These are phyloP conservation scores for Acaromyces ingoldii DNA, from an alignment of 1,284 basidiomycete genomes.

Conservation along the genomic window DNA sequence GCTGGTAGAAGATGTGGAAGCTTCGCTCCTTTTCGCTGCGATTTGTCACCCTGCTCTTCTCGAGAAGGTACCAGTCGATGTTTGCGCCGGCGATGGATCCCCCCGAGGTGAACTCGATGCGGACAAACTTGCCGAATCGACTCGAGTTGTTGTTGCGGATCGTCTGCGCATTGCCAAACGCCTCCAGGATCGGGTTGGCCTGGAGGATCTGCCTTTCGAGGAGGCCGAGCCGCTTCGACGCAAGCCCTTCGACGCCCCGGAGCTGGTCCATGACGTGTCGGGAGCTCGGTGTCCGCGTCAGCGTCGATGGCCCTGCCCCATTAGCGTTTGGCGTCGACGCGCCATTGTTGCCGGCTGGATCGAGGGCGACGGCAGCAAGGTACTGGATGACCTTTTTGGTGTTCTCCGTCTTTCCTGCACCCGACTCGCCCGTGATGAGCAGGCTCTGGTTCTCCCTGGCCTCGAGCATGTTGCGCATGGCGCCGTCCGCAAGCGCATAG, in stretches of 20 bases:
- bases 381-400: conserved; percentile 99
- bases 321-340: conserved; percentile 14
- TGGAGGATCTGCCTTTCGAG: conserved; percentile 95
- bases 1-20: conserved; percentile 97
- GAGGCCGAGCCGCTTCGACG: conserved; percentile 62
- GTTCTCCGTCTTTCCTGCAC: conserved; percentile 98
- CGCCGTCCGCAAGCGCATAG: conserved; percentile 92
- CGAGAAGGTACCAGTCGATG: conserved; percentile 97
- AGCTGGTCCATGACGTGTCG: conserved; percentile 40
- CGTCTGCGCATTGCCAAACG: conserved; percentile 98
- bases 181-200: conserved; percentile 95
- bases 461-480: conserved; percentile 97
- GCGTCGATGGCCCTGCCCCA: conserved; percentile 3
- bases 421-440: conserved; percentile 98
- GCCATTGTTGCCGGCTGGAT: conserved; percentile 12
- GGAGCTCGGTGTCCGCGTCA: conserved; percentile 24
- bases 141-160: conserved; percentile 98
- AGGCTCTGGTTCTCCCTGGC: conserved; percentile 97
- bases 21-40: conserved; percentile 63
- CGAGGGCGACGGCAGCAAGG: conserved; percentile 87
- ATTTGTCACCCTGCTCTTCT: conserved; percentile 80
- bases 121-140: conserved; percentile 93
- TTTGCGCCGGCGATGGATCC: conserved; percentile 96
- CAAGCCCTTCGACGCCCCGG: conserved; percentile 29
- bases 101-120: conserved; percentile 87